These are phyloP conservation scores for Phytophthora citrophthora DNA, from an alignment of 352 stramenopile genomes.

Conservation along the genomic window DNA sequence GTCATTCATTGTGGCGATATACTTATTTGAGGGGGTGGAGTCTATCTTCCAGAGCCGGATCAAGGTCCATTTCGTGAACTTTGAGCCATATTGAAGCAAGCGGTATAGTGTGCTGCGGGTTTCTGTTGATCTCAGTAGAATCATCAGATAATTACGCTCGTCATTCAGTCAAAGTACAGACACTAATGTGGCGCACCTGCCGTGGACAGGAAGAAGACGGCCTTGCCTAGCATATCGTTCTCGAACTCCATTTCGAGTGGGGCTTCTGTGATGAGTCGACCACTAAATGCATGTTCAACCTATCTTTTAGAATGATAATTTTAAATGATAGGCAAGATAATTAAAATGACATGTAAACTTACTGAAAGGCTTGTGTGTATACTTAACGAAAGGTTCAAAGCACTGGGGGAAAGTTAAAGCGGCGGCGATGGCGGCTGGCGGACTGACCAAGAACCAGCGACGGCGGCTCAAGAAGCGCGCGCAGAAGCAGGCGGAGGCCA, in stretches of 20 bases:
- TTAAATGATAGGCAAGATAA: background rate
- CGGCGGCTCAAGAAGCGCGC: slow-evolving; percentile 85
- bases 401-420: slow-evolving; percentile 21
- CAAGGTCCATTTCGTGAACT: slow-evolving; percentile 55
- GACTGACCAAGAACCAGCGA: slow-evolving; percentile 86
- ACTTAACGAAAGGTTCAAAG: slow-evolving; percentile 2
- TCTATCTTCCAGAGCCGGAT: slow-evolving; percentile 35
- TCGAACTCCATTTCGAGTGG: slow-evolving; percentile 20
- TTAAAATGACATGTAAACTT: too few species aligned
- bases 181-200: slow-evolving; percentile 33
- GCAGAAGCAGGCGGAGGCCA: slow-evolving; percentile 63
- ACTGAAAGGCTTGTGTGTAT: background rate
- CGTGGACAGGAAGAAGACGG: slow-evolving; percentile 59
- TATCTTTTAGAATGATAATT: slow-evolving; percentile 1
- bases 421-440: slow-evolving; percentile 28
- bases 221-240: slow-evolving; percentile 45
- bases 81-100: slow-evolving; percentile 67
- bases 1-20: background rate
- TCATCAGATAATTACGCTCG: too few species aligned
- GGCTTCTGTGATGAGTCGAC: background rate
- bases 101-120: slow-evolving; percentile 69
- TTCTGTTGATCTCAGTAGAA: slow-evolving; percentile 33
- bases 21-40: background rate
- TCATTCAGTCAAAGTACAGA: too few species aligned
- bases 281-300: slow-evolving; percentile 1